Conservation (phyloP, 2,329 filamentous ascomycete genomes). For the Kalaharituber pfeilii region DNA sequence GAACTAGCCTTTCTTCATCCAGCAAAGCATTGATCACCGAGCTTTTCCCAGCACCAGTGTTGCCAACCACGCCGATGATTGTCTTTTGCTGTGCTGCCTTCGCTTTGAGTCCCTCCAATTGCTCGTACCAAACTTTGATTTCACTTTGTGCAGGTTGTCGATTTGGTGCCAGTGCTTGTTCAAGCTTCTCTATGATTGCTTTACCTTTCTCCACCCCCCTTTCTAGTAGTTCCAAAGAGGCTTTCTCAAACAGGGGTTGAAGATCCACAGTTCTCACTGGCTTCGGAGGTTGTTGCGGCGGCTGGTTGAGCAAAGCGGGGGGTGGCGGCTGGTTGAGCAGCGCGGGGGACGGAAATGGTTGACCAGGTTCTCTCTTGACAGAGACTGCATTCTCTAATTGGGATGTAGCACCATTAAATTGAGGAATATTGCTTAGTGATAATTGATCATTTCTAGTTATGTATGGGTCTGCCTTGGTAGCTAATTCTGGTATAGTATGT, state of each 20-base stretch:
- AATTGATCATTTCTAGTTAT: too few species aligned
- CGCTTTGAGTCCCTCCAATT: constrained; percentile 26
- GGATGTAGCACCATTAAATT: too few species aligned
- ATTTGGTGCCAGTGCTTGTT: background rate
- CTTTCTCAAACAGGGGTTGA: background rate
- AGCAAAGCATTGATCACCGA: constrained; percentile 46
- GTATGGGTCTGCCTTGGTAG: too few species aligned
- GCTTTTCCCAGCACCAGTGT: constrained; percentile 45
- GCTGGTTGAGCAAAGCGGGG: too few species aligned
- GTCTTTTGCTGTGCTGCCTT: constrained; percentile 28
- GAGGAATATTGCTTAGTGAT: too few species aligned
- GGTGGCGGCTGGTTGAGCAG: too few species aligned
- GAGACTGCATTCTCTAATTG: too few species aligned
- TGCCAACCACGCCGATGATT: constrained; percentile 43
- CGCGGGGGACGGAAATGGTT: too few species aligned
- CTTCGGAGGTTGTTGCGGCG: too few species aligned
- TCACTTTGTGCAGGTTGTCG: background rate
- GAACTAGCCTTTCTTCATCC: constrained; percentile 39
- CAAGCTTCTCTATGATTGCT: background rate
- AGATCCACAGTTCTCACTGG: background rate
- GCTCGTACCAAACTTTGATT: background rate
- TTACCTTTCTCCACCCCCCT: background rate
- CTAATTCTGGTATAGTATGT: too few species aligned
- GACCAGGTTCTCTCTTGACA: too few species aligned
- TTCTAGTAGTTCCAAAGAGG: background rate